A percentile compares a stretch with the other conserved stretches of the same genome.
Evolutionary conservation across 75 land plant genomes (phyloP).

Genomic region (Pinus taeda): DNA sequence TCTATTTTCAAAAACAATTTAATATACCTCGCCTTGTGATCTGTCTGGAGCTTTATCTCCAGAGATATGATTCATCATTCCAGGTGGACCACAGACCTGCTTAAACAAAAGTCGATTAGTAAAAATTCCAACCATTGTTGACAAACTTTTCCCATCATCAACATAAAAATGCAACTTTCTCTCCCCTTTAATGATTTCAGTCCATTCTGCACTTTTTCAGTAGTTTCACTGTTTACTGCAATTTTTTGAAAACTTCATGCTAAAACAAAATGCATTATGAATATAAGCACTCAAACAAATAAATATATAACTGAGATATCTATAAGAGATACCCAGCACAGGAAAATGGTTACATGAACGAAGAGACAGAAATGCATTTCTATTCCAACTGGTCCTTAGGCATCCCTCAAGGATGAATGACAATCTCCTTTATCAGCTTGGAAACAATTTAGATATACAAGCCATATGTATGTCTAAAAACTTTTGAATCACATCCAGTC

Average conservation of each 20-base stretch:
- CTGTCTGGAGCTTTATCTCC: constrained; percentile 79
- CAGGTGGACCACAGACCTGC: constrained; percentile 98
- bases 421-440: constrained; percentile 7
- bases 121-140: not conserved
- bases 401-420: no score
- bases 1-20: not conserved
- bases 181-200: not conserved
- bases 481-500: not conserved
- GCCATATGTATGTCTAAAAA: not conserved
- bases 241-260: not conserved
- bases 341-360: not conserved
- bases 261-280: constrained; percentile 1
- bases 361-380: not conserved
- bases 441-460: not conserved
- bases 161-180: not conserved
- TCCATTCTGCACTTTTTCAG: not conserved
- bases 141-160: not conserved
- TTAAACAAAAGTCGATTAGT: not conserved
- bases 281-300: no score
- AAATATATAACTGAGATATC: no score
- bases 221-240: not conserved
- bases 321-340: not conserved
- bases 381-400: no score
- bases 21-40: constrained; percentile 88
- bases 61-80: constrained; percentile 86